Evolutionary conservation across 768 basidiomycete genomes (phyloP), one percentile per base, ranked within the genome.

Genomic region (Porphyrellus cyaneotinctus): DNA sequence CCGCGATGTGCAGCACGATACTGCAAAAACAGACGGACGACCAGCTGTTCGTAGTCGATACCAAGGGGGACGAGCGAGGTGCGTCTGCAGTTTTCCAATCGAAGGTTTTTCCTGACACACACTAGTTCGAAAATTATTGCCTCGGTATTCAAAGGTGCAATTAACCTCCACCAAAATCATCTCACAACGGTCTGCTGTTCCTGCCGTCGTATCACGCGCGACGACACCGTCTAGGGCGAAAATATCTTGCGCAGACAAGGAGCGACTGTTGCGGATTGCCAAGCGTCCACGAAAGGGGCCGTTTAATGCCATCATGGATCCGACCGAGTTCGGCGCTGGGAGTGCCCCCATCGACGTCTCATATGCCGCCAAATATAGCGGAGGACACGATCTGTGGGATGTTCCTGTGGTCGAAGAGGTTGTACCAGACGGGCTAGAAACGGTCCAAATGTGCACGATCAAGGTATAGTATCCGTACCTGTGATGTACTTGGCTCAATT

Each of bases 121-220:
- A 17, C 14, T 55, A 90, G 87, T 87, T 51, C 82, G 87, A 48
- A 80, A 78, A 58, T 62, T 72, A 6, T 64, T 85, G 0, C 82
- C 82, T 12, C 75, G 78, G 53, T 83, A 78, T 65, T 81, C 82
- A 11, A 74, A 70, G 24, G 59, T 72, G 4, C 72, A 78, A 42
- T 69, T 90, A 12, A 85, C 78, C 18, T 90, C 91, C 0, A 72
- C 86, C 2, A 88, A 88, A 75, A 87, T 95, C 30, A 82, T 97
- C 15, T 70, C 84, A 0, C 84, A 93, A 64, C 86, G 93, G 18
- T 95, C 93, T 2, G 93, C 94, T 6, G 79, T 95, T 13, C 90
- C 93, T 14, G 88, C 93, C 0, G 81, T 95, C 30, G 72, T 78
- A 52, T 88, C 91, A n/a, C 83, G 81, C 15, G 22, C 45, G 1